Base-by-base conservation (phyloP, 1,139 yeast species). In the Arxiozyma slooffiae region DNA sequence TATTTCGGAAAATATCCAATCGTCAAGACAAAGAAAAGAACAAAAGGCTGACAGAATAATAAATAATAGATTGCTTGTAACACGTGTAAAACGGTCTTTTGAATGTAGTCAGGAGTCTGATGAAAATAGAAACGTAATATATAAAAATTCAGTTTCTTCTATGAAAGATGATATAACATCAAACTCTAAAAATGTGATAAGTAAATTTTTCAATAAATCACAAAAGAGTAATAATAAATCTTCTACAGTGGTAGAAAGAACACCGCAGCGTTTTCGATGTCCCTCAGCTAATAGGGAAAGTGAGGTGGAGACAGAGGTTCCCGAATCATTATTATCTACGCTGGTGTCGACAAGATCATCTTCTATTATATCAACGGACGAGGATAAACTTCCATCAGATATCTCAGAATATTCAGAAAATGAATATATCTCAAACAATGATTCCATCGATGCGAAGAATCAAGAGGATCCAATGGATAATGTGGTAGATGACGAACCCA, bases 331-430 rank as follows among this genome's bases (percentile, higher is more conserved):
- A 41, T 23, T 57, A n/a, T 55, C 63, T 5, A 64, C 66, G 7
- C 60, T 61, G 38, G 50, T 57, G 4, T 42, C 45, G 26, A 42
- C 45, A 18, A 20, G 38, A 63, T 73, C 63, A 68, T 71, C 59
- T 63, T 69, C 47, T 57, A 57, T 71, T 71, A 18, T 73, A 72
- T 47, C 30, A 44, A 54, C 41, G 17, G 21, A 36, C 17, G 46
- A 44, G 26, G 40, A 44, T 39, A 26, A 14, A 18, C 14, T 41
- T 7, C 34, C 36, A 24, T 42, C 45, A 8, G 45, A 42, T 30
- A 18, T 42, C 14, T 42, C 44, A 18, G 44, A 42, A 11, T 26
- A 37, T 20, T 55, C 53, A 39, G 50, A 47, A 17, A 55, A 50
- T 46, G 47, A 17, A 37, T 14, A 7, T 41, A 6, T 41, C 26